Base-by-base conservation (phyloP, 73 alveolate species). In the Paramecium pentaurelia region DNA sequence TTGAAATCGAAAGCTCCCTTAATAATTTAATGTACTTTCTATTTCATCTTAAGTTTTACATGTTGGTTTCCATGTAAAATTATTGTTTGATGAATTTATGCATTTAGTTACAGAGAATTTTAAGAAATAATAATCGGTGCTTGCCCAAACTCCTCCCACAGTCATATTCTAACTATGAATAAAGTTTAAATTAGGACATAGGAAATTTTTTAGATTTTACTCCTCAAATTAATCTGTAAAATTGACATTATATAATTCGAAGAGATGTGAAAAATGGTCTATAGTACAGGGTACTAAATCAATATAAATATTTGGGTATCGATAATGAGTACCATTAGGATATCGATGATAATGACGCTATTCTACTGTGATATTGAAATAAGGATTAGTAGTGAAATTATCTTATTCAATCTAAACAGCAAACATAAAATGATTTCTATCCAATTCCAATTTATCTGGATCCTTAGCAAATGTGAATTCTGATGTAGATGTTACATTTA, bases 341-440 rank as follows among this genome's bases (percentile, higher is more conserved):
- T 20, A 70, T 1, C 54, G 47, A 36, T 58, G 16, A 60, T 89
- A 89, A 64, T 47, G 54, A 42, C 83, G 77, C 58, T 89, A 47
- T 27, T 89, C 71, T 11, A 89, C 92, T 7, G 92, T 89, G 27
- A 89, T 89, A 30, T 89, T 89, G 34, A 70, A 49, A 73, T 47
- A 89, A 27, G 94, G 94, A 47, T 89, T 89, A 10, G 58, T n/a
- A 1, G 84, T 89, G 84, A 89, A 89, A 89, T 89, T 83, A 16
- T 20, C 54, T 40, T 89, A 51, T 51, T 64, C 88, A 11, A 89
- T 71, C 34, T 89, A 59, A 4, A 89, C 94, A 18, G 94, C 91
- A 10, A 89, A 45, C 94, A 89, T 89, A 71, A 71, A 89, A 3
- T 45, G 70, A 7, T 64, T n/a, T 12, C 28, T 64, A 32, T 64